A percentile compares a stretch with the other conserved stretches of the same genome.
These are phyloP conservation scores for Leccinum barrowsii DNA, from an alignment of 768 basidiomycete species.

Conservation along the genomic window DNA sequence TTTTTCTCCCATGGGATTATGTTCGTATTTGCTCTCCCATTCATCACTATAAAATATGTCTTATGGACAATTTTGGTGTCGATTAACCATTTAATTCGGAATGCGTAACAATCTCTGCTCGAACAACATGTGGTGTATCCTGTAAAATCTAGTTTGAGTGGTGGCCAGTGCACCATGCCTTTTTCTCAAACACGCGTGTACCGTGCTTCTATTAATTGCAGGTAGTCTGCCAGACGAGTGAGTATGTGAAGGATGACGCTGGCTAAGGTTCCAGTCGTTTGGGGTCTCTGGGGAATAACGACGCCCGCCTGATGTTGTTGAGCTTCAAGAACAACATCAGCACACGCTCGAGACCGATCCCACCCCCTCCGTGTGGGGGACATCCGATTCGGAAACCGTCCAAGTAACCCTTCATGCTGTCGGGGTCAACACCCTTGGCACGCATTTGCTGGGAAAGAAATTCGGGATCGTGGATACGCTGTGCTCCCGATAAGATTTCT, in stretches of 20 bases:
- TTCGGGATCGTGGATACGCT: constrained; percentile 90
- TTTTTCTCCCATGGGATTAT: constrained; percentile 12
- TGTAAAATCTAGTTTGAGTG: constrained; percentile 18
- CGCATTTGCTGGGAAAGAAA: constrained; percentile 84
- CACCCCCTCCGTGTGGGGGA: constrained; percentile 94
- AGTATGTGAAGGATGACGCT: not conserved
- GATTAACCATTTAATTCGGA: constrained; percentile 27
- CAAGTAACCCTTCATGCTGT: constrained; percentile 86
- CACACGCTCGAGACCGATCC: constrained; percentile 92
- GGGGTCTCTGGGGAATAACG: constrained; percentile 95
- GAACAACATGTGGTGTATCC: constrained; percentile 9
- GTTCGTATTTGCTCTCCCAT: constrained; percentile 21
- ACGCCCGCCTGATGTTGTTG: constrained; percentile 90
- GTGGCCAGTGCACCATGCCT: constrained; percentile 7
- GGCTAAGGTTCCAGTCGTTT: constrained; percentile 85
- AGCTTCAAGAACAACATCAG: constrained; percentile 97
- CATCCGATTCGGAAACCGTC: constrained; percentile 95
- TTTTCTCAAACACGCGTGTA: not conserved
- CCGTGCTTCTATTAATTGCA: not conserved
- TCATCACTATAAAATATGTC: constrained; percentile 17
- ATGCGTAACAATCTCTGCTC: constrained; percentile 18
- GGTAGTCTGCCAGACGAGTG: not conserved
- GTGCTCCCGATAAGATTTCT: constrained; percentile 97
- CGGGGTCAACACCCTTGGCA: constrained; percentile 84
- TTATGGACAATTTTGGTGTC: constrained; percentile 20